Base-by-base conservation (phyloP, 2,329 filamentous ascomycete genomes). In the Fusarium cicatricum region DNA sequence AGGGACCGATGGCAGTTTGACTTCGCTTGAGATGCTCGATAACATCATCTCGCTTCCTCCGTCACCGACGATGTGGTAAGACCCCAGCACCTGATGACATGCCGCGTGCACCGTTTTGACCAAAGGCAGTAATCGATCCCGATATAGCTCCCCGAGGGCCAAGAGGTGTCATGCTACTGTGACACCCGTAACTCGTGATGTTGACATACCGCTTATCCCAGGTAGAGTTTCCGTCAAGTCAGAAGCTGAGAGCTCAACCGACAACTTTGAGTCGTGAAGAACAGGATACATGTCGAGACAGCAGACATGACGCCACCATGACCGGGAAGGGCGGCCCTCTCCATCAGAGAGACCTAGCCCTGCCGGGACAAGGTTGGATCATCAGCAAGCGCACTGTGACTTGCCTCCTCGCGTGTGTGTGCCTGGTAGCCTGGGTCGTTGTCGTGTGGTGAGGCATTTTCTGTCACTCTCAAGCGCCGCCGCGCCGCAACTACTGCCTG, bases 391-490 rank as follows among this genome's bases (percentile, higher is more conserved):
- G 21, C 17, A 21, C 7, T n/a, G n/a, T 16, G 44, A 45, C 40
- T 17, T 47, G 47, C n/a, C n/a, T n/a, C n/a, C n/a, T n/a, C n/a
- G 21, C 4, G 42, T 38, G 23, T 21, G 36, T 12, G 11, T 39
- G 36, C 21, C 36, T 39, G 15, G 12, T n/a, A 14, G 29, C n/a
- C n/a, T n/a, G n/a, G n/a, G n/a, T n/a, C n/a, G n/a, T 10, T 31
- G 23, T 37, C 19, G 37, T 64, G 4, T 63, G 52, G 51, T 63
- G 60, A 63, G 60, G 60, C 60, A 63, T 63, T 63, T 63, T 63
- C 52, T 63, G 60, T 57, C 60, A 23, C 21, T 40, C 44, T 56
- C 51, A 46, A 60, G 50, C 48, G 41, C 38, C 51, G 39, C 42
- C 41, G 57, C 57, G 51, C 58, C 49, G 54, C 50, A 51, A 62